A percentile compares a stretch with the other conserved stretches of the same genome.
Evolutionary conservation across 371 early-diverging fungal species (phyloP).

Genomic region (Mucor mucedo): DNA sequence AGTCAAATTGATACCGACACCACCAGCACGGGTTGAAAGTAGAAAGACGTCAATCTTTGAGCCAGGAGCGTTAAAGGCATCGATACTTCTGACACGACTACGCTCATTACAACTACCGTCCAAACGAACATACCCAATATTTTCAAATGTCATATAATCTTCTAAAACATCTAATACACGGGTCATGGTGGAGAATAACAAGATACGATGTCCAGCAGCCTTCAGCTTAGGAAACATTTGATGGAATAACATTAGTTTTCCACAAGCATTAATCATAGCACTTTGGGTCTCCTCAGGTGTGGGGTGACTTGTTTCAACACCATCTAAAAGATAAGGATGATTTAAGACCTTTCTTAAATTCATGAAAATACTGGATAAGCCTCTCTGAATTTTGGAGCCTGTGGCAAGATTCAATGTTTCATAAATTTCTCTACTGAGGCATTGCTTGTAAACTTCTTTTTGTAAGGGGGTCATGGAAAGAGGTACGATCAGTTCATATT

Average conservation of each 20-base stretch:
- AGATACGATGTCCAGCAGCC: slow-evolving; percentile 64
- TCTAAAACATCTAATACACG: slow-evolving; percentile 67
- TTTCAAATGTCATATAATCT: slow-evolving; percentile 68
- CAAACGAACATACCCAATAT: slow-evolving; percentile 69
- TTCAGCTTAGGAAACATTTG: slow-evolving; percentile 67
- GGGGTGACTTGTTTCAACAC: slow-evolving; percentile 45
- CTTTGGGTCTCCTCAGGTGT: slow-evolving; percentile 47
- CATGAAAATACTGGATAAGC: slow-evolving; percentile 59
- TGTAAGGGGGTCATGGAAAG: slow-evolving; percentile 80
- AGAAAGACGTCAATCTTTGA: slow-evolving; percentile 82
- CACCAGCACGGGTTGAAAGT: slow-evolving; percentile 90
- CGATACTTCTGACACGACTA: slow-evolving; percentile 77
- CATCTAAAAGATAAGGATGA: slow-evolving; percentile 77
- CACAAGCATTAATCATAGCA: slow-evolving; percentile 67
- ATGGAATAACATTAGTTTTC: slow-evolving; percentile 74
- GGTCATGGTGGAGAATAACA: slow-evolving; percentile 82
- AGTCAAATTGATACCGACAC: slow-evolving; percentile 94
- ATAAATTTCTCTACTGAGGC: slow-evolving; percentile 57
- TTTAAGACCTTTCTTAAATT: slow-evolving; percentile 75
- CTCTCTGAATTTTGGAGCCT: slow-evolving; percentile 30
- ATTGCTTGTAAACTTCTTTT: slow-evolving; percentile 78
- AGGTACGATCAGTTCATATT: slow-evolving; percentile 86
- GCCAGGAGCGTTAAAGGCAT: slow-evolving; percentile 79
- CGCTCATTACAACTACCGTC: slow-evolving; percentile 79
- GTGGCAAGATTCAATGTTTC: slow-evolving; percentile 46